Percentiles rank a stretch among this genome's conserved stretches.
Conservation (phyloP, 2,329 filamentous ascomycete genomes). For the Colletotrichum eremochloae region DNA sequence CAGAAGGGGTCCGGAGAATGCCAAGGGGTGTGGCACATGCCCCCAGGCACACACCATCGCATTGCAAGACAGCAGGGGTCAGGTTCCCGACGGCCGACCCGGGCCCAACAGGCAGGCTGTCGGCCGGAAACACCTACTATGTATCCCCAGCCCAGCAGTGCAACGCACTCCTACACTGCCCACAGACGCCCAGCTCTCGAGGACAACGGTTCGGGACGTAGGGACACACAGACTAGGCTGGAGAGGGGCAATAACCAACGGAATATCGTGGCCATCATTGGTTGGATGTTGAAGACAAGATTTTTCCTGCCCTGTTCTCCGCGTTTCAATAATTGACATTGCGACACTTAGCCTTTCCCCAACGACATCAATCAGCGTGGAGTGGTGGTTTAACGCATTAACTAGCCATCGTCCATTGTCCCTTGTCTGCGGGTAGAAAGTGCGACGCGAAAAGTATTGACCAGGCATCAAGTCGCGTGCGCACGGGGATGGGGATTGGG, state of each 20-base stretch:
- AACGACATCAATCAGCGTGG: slow-evolving; percentile 8
- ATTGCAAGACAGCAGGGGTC: slow-evolving; percentile 30
- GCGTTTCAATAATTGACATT: slow-evolving; percentile 36
- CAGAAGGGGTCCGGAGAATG: slow-evolving; percentile 35
- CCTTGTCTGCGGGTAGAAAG: slow-evolving; percentile 25
- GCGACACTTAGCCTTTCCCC: slow-evolving; percentile 5
- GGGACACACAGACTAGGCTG: slow-evolving; percentile 34
- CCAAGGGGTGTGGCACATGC: slow-evolving; percentile 19
- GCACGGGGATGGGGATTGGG: slow-evolving; percentile 25
- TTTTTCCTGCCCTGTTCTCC: slow-evolving; percentile 11
- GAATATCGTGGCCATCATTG: slow-evolving; percentile 24
- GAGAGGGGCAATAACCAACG: slow-evolving; percentile 22
- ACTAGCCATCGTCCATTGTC: slow-evolving; percentile 17
- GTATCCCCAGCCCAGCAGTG: slow-evolving; percentile 11
- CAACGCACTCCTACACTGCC: slow-evolving; percentile 21
- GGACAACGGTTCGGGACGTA: slow-evolving; percentile 40
- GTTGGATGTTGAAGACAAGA: slow-evolving; percentile 14
- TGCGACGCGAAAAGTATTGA: slow-evolving; percentile 28
- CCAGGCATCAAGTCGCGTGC: slow-evolving; percentile 29
- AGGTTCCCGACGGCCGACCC: slow-evolving; percentile 36
- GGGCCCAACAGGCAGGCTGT: slow-evolving; percentile 33
- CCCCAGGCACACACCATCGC: slow-evolving; percentile 37
- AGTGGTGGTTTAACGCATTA: not conserved
- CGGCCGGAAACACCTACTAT: not conserved
- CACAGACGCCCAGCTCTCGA: slow-evolving; percentile 31